These are phyloP conservation scores for Aspergillus neoniger DNA, from an alignment of 2,329 filamentous ascomycete genomes.

Conservation along the genomic window DNA sequence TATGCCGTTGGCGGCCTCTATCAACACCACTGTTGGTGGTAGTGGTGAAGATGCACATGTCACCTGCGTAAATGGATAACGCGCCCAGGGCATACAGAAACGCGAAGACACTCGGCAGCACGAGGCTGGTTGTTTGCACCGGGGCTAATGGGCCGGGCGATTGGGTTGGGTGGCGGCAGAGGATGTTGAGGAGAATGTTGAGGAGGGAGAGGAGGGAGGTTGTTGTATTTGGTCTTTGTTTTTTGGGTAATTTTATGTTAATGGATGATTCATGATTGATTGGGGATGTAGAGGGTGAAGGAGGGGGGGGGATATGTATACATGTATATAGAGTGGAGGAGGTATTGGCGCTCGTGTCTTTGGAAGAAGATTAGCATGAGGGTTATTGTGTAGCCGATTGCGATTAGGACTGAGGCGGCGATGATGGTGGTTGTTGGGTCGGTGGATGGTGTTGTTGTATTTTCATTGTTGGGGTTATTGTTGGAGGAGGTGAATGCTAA, in stretches of 20 bases:
- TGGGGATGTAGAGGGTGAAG: not conserved
- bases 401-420: slow-evolving; percentile 31
- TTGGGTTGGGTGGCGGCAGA: slow-evolving; percentile 27
- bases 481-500: slow-evolving; percentile 26
- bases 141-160: slow-evolving; percentile 23
- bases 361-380: slow-evolving; percentile 29
- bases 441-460: not conserved
- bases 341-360: slow-evolving; percentile 25
- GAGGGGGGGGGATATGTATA: slow-evolving; percentile 24
- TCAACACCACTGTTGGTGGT: not conserved
- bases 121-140: slow-evolving; percentile 30
- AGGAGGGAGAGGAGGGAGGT: slow-evolving; percentile 36
- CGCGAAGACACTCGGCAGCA: slow-evolving; percentile 31
- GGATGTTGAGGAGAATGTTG: slow-evolving; percentile 37
- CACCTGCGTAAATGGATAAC: slow-evolving; percentile 28
- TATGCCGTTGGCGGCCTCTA: no score
- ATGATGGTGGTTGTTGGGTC: slow-evolving; percentile 27
- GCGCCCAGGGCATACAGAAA: slow-evolving; percentile 31
- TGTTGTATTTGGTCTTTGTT: slow-evolving; percentile 24
- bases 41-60: not conserved
- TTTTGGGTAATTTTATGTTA: slow-evolving; percentile 7
- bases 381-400: slow-evolving; percentile 28
- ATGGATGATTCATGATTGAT: no score
- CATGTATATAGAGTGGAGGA: slow-evolving; percentile 36
- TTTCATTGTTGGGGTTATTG: slow-evolving; percentile 7